These are phyloP conservation scores for Pyrenochaeta sp. DNA, from an alignment of 2,329 filamentous ascomycete genomes.

Conservation along the genomic window DNA sequence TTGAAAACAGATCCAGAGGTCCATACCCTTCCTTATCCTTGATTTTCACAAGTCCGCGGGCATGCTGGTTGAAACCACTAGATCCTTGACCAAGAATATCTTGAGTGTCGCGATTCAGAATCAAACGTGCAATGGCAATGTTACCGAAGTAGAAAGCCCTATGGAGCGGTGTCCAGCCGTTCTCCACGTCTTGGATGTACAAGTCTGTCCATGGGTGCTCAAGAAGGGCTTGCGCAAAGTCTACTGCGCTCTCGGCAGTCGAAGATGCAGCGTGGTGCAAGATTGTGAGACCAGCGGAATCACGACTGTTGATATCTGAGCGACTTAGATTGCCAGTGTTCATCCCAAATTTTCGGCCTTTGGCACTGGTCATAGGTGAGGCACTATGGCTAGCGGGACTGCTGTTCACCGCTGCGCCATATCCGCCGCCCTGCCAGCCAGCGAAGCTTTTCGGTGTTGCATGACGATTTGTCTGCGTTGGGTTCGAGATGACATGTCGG, in stretches of 20 bases:
- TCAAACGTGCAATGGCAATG: slow-evolving; percentile 80
- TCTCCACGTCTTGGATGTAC: slow-evolving; percentile 86
- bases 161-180: slow-evolving; percentile 94
- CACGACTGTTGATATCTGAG: slow-evolving; percentile 83
- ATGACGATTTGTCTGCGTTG: slow-evolving; percentile 65
- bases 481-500: slow-evolving; percentile 82
- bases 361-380: slow-evolving; percentile 51
- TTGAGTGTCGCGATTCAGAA: slow-evolving; percentile 78
- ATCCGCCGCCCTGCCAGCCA: slow-evolving; percentile 41
- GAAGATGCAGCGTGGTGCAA: slow-evolving; percentile 86
- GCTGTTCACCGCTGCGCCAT: slow-evolving; percentile 48
- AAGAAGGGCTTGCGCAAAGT: slow-evolving; percentile 80
- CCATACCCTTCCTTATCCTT: slow-evolving; percentile 96
- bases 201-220: slow-evolving; percentile 85
- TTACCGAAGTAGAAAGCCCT: slow-evolving; percentile 91
- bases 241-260: slow-evolving; percentile 69
- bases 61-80: slow-evolving; percentile 65
- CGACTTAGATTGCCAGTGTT: slow-evolving; percentile 56
- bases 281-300: slow-evolving; percentile 81
- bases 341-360: slow-evolving; percentile 41
- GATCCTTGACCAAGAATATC: slow-evolving; percentile 69
- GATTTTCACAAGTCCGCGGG: slow-evolving; percentile 84
- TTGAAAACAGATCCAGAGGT: slow-evolving; percentile 90
- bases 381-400: slow-evolving; percentile 57
- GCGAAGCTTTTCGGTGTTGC: slow-evolving; percentile 60